A percentile compares a stretch with the other conserved stretches of the same genome.
phyloP scores from a whole-genome alignment of 495 filamentous ascomycete species.

The Penicillium silybi region DNA sequence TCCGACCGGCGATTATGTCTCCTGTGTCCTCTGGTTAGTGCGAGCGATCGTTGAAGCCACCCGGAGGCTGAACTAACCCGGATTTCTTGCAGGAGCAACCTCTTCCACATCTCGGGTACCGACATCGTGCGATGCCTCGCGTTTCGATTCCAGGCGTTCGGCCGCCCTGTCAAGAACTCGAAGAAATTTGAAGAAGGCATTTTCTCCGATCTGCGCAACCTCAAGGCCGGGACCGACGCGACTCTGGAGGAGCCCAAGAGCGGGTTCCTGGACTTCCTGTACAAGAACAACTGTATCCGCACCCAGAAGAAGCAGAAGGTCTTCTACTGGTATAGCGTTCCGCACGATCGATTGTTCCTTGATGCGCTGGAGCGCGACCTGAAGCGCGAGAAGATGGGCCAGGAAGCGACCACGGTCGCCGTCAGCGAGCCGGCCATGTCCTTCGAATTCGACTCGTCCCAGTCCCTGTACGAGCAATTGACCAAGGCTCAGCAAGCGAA shows the following conservation, averaged over 20 bases:
- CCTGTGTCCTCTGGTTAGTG: constrained; percentile 89
- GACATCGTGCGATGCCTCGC: constrained; percentile 98
- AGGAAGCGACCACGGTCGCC: constrained; percentile 94
- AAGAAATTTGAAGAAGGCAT: constrained; percentile 99
- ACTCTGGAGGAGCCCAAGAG: constrained; percentile 98
- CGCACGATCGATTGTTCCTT: constrained; percentile 94
- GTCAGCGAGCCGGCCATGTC: constrained; percentile 95
- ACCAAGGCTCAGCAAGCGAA: constrained; percentile 99
- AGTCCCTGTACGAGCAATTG: constrained; percentile 98
- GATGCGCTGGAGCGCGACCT: constrained; percentile 95
- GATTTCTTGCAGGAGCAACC: constrained; percentile 70
- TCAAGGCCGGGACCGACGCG: constrained; percentile 98
- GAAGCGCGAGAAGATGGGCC: constrained; percentile 98
- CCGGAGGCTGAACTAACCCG: not conserved
- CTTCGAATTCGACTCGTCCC: constrained; percentile 98
- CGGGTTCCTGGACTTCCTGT: constrained; percentile 95
- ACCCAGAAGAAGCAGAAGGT: constrained; percentile 99
- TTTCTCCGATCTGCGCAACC: constrained; percentile 95
- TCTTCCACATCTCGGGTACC: constrained; percentile 98
- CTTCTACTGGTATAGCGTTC: constrained; percentile 99
- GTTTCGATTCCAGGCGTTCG: constrained; percentile 97
- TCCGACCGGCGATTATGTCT: constrained; percentile 97
- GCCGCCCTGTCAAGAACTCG: constrained; percentile 96
- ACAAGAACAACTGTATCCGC: constrained; percentile 99
- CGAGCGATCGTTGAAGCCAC: not conserved